Evolutionary conservation across 2,329 filamentous ascomycete species (phyloP), one percentile per base, ranked within the genome.

Genomic region (Seiridium cupressi): DNA sequence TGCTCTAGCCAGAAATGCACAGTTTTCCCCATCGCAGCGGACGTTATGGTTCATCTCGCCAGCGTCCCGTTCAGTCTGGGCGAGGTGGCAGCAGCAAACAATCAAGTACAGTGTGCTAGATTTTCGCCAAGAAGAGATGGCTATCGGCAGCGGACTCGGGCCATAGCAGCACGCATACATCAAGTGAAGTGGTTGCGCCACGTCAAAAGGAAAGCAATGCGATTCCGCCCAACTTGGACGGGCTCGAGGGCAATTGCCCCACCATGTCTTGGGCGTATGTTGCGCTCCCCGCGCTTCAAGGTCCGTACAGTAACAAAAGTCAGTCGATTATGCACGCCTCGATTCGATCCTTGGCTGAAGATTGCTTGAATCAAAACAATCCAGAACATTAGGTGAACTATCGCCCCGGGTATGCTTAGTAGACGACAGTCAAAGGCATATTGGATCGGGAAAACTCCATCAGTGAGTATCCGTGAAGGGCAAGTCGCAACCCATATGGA

Each of bases 401-500:
- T 26, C 18, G 18, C 18, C 18, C 18, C 18, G 18, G 18, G 18
- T 26, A 26, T 26, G 18, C 18, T 26, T 26, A 26, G 18, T 26
- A 26, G 18, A 26, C 18, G 18, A 26, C 18, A 26, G 18, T 55
- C 53, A 38, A 38, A 11, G 32, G 18, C 26, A 54, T 36, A 54
- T 44, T 44, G 26, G 32, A 9, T 53, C 55, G 55, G 46, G 55
- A 26, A 18, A 11, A 49, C 26, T 26, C 10, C 55, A 26, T 58
- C 11, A 51, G 44, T n/a, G n/a, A 34, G 55, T 40, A 34, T 31
- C 55, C 55, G 46, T 31, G 55, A 58, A 49, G 35, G 55, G 55
- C 55, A 58, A 58, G 44, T 58, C 55, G 36, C 44, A 38, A 35
- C 13, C 54, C 54, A 36, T 46, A 57, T 48, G 49, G 46, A 31